Conservation (phyloP, 805 yeast genomes). For the Lipomyces japonicus region DNA sequence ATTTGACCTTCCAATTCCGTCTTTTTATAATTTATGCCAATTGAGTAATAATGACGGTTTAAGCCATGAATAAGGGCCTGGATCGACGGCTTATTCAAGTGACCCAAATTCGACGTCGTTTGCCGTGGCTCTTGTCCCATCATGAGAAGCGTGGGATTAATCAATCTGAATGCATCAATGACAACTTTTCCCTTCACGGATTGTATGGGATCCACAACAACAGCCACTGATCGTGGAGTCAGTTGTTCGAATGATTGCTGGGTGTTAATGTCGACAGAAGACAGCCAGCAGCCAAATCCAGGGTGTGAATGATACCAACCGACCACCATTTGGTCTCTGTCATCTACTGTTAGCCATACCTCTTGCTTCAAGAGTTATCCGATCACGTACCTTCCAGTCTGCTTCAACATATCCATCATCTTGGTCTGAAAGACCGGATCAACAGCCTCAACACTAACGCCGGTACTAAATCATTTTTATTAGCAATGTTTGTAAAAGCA, state of each 20-base stretch:
- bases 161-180: slow-evolving; percentile 95
- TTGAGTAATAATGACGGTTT: slow-evolving; percentile 93
- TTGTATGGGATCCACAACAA: slow-evolving; percentile 97
- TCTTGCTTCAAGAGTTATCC: neutral
- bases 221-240: slow-evolving; percentile 95
- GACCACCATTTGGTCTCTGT: slow-evolving; percentile 93
- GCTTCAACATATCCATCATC: slow-evolving; percentile 99
- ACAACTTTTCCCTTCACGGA: slow-evolving; percentile 98
- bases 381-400: slow-evolving; percentile 61
- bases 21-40: slow-evolving; percentile 90
- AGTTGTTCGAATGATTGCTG: slow-evolving; percentile 97
- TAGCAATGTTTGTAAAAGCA: neutral
- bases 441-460: slow-evolving; percentile 98
- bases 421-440: slow-evolving; percentile 98
- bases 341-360: neutral
- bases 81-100: slow-evolving; percentile 90
- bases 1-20: slow-evolving; percentile 88
- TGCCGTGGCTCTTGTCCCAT: slow-evolving; percentile 98
- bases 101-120: slow-evolving; percentile 92
- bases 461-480: slow-evolving; percentile 60
- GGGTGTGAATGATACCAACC: slow-evolving; percentile 99
- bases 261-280: slow-evolving; percentile 94
- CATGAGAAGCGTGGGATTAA: slow-evolving; percentile 82
- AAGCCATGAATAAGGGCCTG: slow-evolving; percentile 96
- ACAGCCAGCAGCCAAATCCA: slow-evolving; percentile 99